Evolutionary conservation across 331 rosid species (phyloP), one percentile per base, ranked within the genome.

Genomic region (Quercus lobata): DNA sequence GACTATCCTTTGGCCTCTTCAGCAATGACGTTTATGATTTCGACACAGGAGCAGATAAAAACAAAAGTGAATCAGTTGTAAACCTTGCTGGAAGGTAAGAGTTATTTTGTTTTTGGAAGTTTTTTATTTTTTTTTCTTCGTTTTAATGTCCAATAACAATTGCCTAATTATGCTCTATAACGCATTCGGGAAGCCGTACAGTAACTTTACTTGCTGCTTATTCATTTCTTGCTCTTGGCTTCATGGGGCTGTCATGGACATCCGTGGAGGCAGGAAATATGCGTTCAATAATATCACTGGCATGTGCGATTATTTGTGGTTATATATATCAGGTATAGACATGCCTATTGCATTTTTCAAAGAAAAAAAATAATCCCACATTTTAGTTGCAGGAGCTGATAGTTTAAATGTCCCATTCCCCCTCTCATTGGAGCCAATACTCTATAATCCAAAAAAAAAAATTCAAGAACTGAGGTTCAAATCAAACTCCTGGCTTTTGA

Each of bases 21-120:
- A 94, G 97, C 90, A 94, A 94, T 72, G 98, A 94, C 76, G 97
- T 89, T 49, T 91, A 94, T 49, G 98, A 94, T 88, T 92, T 87
- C n/a, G 95, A 91, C 69, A 94, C 98, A 55, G 98, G 97, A 88
- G 98, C 92, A 44, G 97, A 92, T 79, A 87, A 87, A 87, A 81
- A 90, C 88, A 94, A 94, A 81, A 84, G 81, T 44, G 98, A 94
- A 76, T 92, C 97, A 21, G 97, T 94, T 71, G 97, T 94, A 46
- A 92, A 94, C 79, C 80, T 94, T 34, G 81, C 81, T 53, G 91
- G 97, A 55, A 89, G 97, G 98, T 94, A 86, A 86, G 84, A 80
- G 79, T 80, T 70, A 75, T 78, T 78, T 63, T 49, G 61, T 71
- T 69, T 61, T 58, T 30, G 11, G 35, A 74, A 49, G 1, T 83